Evolutionary conservation across 345 rosid genomes (phyloP), one percentile per base, ranked within the genome.

Genomic region (Abelmoschus esculentus): DNA sequence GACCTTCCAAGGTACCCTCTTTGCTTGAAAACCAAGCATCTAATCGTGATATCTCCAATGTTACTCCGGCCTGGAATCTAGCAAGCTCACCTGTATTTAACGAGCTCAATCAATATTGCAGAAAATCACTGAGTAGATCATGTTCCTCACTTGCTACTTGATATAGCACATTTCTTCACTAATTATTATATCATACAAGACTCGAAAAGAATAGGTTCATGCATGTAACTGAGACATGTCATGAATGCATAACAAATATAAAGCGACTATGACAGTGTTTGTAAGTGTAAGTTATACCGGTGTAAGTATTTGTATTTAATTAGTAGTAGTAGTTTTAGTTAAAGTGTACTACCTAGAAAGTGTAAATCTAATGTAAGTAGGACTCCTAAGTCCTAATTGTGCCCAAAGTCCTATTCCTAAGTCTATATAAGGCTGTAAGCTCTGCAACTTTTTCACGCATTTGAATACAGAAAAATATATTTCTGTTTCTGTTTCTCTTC

Each of bases 11-110:
- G 58, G 86, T 75, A 47, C 93, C 90, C 13, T 86, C 96, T 79
- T 88, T 78, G 74, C 61, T 83, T 62, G 90, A 83, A 82, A 90
- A 95, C 97, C 96, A 90, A 49, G 99, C 96, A 79, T 95, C 96
- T 76, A 95, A 83, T 74, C 96, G 83, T 68, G 93, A 95, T 70
- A 95, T 95, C 81, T 88, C 96, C 93, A 90, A 82, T 31, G 98
- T 86, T 53, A 95, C 96, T 76, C 99, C 99, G 11, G 80, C 75
- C 76, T 88, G 96, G 76, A 95, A 91, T 77, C 93, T 85, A 64
- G 68, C 77, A 85, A 95, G 99, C 84, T 95, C 99, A 65, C 99
- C 99, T 95, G 76, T 80, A 83, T 74, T 57, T 59, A 76, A 64
- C 46, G 34, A 47, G 49, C 47, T 67, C 46, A 32, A 61, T 67